A percentile compares a stretch with the other conserved stretches of the same genome.
Conservation (phyloP, 108 stramenopile genomes). For the Pseudonitzschia multistriata region DNA sequence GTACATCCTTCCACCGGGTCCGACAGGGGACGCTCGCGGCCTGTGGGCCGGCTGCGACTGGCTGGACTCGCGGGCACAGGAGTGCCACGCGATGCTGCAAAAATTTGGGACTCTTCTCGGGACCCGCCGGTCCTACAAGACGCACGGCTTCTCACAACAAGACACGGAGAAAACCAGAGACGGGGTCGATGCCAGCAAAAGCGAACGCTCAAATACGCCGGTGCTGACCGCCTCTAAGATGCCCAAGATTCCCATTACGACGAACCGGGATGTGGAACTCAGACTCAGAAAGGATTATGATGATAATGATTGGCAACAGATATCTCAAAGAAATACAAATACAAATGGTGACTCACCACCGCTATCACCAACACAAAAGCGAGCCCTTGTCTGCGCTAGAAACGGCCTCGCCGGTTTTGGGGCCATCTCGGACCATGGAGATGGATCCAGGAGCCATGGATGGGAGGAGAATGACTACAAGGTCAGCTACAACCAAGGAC, state of each 20-base stretch:
- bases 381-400: slow-evolving; percentile 42
- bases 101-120: slow-evolving; percentile 56
- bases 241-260: not conserved
- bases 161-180: not conserved
- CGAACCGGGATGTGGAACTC: not conserved
- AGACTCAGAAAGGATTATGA: not conserved
- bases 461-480: slow-evolving; percentile 39
- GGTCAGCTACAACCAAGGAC: slow-evolving; percentile 37
- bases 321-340: not conserved
- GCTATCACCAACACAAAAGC: not conserved
- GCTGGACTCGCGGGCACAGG: slow-evolving; percentile 6
- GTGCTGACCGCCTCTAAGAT: not conserved
- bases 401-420: slow-evolving; percentile 57
- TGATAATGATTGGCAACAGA: not conserved
- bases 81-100: slow-evolving; percentile 37
- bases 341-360: too few species aligned
- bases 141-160: too few species aligned
- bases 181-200: not conserved
- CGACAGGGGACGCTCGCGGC: slow-evolving; percentile 5
- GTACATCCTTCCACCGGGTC: slow-evolving; percentile 13
- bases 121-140: not conserved
- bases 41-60: slow-evolving; percentile 50
- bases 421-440: slow-evolving; percentile 56
- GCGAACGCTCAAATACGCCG: not conserved
- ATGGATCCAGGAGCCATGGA: slow-evolving; percentile 46